Conservation (phyloP, 805 yeast species). For the Naumovozyma baii region DNA sequence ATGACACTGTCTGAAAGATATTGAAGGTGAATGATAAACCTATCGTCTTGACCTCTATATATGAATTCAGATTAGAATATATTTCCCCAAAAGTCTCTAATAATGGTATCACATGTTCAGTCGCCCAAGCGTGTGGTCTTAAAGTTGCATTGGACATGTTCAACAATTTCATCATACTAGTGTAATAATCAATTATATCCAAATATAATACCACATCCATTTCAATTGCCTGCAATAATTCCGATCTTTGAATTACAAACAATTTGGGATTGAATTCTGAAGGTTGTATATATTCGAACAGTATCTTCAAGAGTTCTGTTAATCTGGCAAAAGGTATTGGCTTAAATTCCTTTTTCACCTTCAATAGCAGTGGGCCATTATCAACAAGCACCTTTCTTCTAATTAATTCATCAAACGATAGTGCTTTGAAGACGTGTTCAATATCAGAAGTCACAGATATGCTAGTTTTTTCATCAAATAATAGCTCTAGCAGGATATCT, state of each 20-base stretch:
- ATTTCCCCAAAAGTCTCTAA: conserved; percentile 14
- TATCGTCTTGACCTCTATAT: conserved; percentile 14
- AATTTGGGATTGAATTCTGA: conserved; percentile 14
- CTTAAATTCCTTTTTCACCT: conserved; percentile 9
- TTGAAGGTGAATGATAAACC: conserved; percentile 17
- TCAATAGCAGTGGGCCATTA: conserved; percentile 12
- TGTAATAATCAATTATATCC: conserved; percentile 17
- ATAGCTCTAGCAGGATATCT: conserved; percentile 15
- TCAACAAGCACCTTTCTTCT: conserved; percentile 16
- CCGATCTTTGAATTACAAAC: conserved; percentile 12
- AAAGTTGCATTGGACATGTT: conserved; percentile 1
- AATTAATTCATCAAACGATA: conserved; percentile 16
- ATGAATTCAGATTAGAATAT: conserved; percentile 11
- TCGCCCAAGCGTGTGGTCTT: conserved; percentile 9
- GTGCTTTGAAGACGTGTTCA: conserved; percentile 13
- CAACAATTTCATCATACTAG: conserved; percentile 6
- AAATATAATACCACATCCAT: conserved; percentile 21
- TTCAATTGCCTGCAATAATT: conserved; percentile 8
- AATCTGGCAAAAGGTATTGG: conserved; percentile 16
- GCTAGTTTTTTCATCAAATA: conserved; percentile 16
- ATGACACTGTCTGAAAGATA: conserved; percentile 20
- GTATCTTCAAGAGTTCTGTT: conserved; percentile 13
- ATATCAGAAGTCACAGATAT: conserved; percentile 18
- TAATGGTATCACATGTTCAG: conserved; percentile 7
- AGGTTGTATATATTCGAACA: conserved; percentile 6